phyloP scores from a whole-genome alignment of 169 alveolate genomes.

The Plasmodium inui region DNA sequence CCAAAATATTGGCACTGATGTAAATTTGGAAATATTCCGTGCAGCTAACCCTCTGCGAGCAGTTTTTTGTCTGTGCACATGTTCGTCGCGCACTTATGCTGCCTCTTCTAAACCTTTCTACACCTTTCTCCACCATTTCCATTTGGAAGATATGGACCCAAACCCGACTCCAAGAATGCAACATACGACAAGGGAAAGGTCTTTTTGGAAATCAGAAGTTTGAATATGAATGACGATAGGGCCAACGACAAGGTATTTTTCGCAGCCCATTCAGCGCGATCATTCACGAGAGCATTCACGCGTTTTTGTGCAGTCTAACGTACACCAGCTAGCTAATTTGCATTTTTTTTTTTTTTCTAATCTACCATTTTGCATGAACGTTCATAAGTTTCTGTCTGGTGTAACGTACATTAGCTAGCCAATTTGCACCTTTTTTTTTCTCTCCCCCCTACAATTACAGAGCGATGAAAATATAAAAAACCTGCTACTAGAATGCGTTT shows the following conservation, averaged over 20 bases:
- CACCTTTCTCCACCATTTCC: neutral
- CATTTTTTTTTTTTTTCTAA: conserved; percentile 8
- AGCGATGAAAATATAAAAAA: conserved; percentile 58
- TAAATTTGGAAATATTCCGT: conserved; percentile 2
- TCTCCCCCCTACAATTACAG: conserved; percentile 3
- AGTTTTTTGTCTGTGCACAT: neutral
- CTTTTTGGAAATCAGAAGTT: conserved; percentile 40
- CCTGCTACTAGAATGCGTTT: conserved; percentile 44
- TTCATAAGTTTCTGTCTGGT: neutral
- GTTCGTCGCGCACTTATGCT: neutral
- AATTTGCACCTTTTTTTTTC: neutral
- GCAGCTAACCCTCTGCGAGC: neutral
- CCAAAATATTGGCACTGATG: conserved; percentile 43
- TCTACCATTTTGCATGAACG: neutral
- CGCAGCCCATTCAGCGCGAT: neutral
- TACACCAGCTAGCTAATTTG: neutral
- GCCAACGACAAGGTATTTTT: conserved; percentile 32
- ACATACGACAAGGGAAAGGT: conserved; percentile 68
- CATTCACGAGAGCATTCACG: neutral
- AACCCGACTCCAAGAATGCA: conserved; percentile 66
- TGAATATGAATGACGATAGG: conserved; percentile 41
- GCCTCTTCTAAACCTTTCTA: neutral
- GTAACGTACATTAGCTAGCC: neutral
- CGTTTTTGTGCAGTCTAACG: neutral
- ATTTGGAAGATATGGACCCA: conserved; percentile 68